A percentile compares a stretch with the other conserved stretches of the same genome.
These are phyloP conservation scores for Ascochyta viciae-villosae DNA, from an alignment of 2,329 filamentous ascomycete species.

Conservation along the genomic window DNA sequence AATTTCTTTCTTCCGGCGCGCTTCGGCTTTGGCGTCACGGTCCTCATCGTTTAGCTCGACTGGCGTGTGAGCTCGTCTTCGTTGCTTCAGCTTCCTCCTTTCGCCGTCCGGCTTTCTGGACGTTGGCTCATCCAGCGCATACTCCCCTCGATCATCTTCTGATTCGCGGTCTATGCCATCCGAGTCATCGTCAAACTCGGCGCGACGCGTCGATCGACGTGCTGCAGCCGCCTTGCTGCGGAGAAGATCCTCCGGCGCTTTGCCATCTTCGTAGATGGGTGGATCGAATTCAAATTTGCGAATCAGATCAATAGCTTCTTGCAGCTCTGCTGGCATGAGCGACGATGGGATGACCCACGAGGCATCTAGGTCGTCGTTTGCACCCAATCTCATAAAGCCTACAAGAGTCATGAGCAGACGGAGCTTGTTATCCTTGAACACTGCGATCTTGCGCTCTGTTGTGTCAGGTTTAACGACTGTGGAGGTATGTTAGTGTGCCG, in stretches of 20 bases:
- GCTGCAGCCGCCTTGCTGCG: slow-evolving; percentile 68
- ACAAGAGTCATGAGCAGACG: slow-evolving; percentile 82
- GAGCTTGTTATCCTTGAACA: slow-evolving; percentile 89
- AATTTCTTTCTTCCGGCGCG: slow-evolving; percentile 70
- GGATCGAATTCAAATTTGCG: slow-evolving; percentile 80
- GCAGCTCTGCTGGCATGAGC: slow-evolving; percentile 69
- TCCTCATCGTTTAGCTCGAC: slow-evolving; percentile 69
- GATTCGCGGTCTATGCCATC: slow-evolving; percentile 65
- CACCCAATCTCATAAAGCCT: slow-evolving; percentile 70
- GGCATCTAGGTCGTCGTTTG: slow-evolving; percentile 76
- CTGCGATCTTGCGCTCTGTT: slow-evolving; percentile 71
- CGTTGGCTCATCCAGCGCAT: slow-evolving; percentile 73
- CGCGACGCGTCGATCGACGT: slow-evolving; percentile 52
- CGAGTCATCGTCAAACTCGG: slow-evolving; percentile 73
- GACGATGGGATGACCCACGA: slow-evolving; percentile 78
- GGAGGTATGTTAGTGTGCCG: slow-evolving; percentile 19
- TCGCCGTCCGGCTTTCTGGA: slow-evolving; percentile 61
- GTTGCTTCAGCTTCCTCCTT: slow-evolving; percentile 63
- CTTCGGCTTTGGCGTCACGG: slow-evolving; percentile 65
- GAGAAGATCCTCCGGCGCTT: slow-evolving; percentile 78
- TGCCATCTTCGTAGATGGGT: slow-evolving; percentile 76
- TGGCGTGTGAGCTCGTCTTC: slow-evolving; percentile 61
- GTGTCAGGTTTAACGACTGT: slow-evolving; percentile 62
- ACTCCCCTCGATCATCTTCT: slow-evolving; percentile 64
- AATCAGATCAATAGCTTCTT: slow-evolving; percentile 74